A percentile compares a stretch with the other conserved stretches of the same genome.
Evolutionary conservation across 1,139 yeast genomes (phyloP).

Genomic region (Spathaspora jeffriesii): DNA sequence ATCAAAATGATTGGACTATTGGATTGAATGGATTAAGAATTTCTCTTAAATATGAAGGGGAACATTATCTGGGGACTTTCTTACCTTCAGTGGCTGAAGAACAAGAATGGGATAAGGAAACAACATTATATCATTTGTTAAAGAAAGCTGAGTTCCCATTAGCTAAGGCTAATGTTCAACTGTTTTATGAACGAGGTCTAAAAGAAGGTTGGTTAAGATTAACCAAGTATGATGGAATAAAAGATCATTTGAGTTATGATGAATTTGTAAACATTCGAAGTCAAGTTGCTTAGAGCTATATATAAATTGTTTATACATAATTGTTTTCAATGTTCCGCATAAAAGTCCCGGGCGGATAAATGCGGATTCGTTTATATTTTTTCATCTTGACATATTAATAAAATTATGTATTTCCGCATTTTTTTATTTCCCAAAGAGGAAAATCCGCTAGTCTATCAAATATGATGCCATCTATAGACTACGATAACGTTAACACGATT

Average conservation of each 20-base stretch:
- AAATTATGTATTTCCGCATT: background rate
- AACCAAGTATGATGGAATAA: slow-evolving; percentile 41
- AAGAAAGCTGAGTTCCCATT: slow-evolving; percentile 59
- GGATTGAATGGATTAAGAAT: slow-evolving; percentile 84
- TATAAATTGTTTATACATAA: background rate
- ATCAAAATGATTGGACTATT: slow-evolving; percentile 71
- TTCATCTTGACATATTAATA: background rate
- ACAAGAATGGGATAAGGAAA: slow-evolving; percentile 76
- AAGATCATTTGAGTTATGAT: slow-evolving; percentile 25
- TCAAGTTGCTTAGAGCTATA: background rate
- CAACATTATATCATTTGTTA: slow-evolving; percentile 71
- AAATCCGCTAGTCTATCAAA: background rate
- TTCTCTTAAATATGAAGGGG: slow-evolving; percentile 36
- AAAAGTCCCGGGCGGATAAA: slow-evolving; percentile 2
- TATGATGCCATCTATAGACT: background rate
- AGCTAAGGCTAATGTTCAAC: slow-evolving; percentile 16
- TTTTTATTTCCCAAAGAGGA: background rate
- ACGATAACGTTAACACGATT: too few relatives aligned
- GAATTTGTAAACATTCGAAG: slow-evolving; percentile 22
- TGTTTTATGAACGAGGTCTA: slow-evolving; percentile 31
- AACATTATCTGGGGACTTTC: slow-evolving; percentile 69
- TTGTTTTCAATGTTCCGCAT: background rate
- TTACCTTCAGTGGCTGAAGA: slow-evolving; percentile 92
- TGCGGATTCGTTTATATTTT: slow-evolving; percentile 1
- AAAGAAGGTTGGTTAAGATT: slow-evolving; percentile 36